Evolutionary conservation across 306 rosid species (phyloP).

Genomic region (Quercus glauca): DNA sequence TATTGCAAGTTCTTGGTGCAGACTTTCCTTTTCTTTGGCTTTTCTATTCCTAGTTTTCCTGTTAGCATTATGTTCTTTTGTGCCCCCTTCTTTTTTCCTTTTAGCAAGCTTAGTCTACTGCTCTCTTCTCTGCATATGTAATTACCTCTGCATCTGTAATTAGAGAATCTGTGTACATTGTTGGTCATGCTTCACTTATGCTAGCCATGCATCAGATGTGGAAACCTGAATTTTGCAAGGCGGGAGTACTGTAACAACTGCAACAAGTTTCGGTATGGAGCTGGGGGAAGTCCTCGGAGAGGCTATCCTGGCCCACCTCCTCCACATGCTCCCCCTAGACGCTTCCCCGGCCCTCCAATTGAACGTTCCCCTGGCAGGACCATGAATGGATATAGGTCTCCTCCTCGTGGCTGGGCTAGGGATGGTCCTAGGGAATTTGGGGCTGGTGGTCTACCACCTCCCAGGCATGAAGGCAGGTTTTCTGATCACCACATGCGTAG

Average conservation of each 20-base stretch:
- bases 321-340: slow-evolving; percentile 64
- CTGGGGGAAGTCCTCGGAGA: slow-evolving; percentile 79
- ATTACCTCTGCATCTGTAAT: not conserved
- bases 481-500: slow-evolving; percentile 58
- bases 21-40: not conserved
- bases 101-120: not conserved
- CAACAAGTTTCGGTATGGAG: slow-evolving; percentile 61
- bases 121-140: not conserved
- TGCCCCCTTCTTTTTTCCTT: not conserved
- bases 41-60: not conserved
- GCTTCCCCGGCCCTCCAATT: slow-evolving; percentile 64
- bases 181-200: not conserved
- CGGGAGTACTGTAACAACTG: slow-evolving; percentile 87
- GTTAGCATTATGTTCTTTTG: not conserved
- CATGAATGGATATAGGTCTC: slow-evolving; percentile 70
- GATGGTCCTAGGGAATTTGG: slow-evolving; percentile 73
- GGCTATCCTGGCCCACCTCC: slow-evolving; percentile 59
- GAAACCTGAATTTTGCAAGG: slow-evolving; percentile 91
- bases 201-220: slow-evolving; percentile 56
- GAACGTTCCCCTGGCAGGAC: slow-evolving; percentile 77
- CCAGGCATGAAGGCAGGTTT: slow-evolving; percentile 69
- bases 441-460: slow-evolving; percentile 58
- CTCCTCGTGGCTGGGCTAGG: slow-evolving; percentile 81
- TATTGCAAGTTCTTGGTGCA: not conserved
- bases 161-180: not conserved